Evolutionary conservation across 345 rosid species (phyloP), one percentile per base, ranked within the genome.

Genomic region (Acer yangbiense): DNA sequence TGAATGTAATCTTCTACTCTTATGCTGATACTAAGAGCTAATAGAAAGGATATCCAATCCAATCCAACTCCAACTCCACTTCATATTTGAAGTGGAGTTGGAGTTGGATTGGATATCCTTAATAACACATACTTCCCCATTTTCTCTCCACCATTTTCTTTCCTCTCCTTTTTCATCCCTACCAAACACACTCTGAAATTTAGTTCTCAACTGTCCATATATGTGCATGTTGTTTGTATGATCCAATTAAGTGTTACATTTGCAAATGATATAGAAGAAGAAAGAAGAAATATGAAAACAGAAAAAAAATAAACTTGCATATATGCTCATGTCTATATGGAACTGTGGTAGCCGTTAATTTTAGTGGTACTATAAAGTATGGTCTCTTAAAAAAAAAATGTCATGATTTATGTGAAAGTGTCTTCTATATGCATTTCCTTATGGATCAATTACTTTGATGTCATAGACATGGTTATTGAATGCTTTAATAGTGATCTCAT

Each of bases 401-500:
- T 5, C 18, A 12, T 21, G 58, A 69, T 12, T 44, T 12, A 21
- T 29, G 21, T 69, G 21, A 23, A 52, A 50, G 73, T 70, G 43
- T 14, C 21, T 50, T 16, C 1, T 70, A 50, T 2, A 12, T 72
- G 60, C 65, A 18, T 54, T 14, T 57, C 44, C 16, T 20, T 63
- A 64, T 11, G 39, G 18, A 3, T n/a, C 16, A 6, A 3, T 52
- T 3, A 50, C 43, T 39, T 39, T 39, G 7, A 39, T 39, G 43
- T 39, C 43, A 39, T 39, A 7, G 43, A 39, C 43, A 44, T 61
- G 58, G 67, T 69, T 7, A 11, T 68, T 29, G 13, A 63, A 29
- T 4, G 39, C 65, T 85, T 65, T 44, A 35, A 61, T 68, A 48
- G 72, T 73, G 76, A 35, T 57, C 61, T 76, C 61, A 13, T 71